Evolutionary conservation across 352 stramenopile genomes (phyloP).

Genomic region (Pythium phragmitis): DNA sequence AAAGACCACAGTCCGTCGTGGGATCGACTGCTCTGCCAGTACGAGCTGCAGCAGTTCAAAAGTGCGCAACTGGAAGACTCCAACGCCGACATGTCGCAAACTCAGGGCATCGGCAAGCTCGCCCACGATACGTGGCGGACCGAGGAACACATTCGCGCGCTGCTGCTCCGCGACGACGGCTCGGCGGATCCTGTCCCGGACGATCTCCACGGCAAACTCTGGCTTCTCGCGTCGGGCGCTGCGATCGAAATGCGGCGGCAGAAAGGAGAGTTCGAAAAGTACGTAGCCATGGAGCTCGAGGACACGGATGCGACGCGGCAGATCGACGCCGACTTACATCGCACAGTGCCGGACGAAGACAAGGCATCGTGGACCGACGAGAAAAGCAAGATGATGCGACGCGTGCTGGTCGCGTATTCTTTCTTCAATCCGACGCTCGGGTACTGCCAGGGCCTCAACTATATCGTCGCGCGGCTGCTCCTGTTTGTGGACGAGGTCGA

Average conservation of each 20-base stretch:
- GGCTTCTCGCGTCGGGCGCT: slow-evolving; percentile 76
- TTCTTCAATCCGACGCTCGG: slow-evolving; percentile 77
- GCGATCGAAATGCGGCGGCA: slow-evolving; percentile 62
- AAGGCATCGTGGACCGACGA: slow-evolving; percentile 63
- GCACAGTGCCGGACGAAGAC: slow-evolving; percentile 66
- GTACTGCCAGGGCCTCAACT: slow-evolving; percentile 90
- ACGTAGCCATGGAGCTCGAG: slow-evolving; percentile 49
- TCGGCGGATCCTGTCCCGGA: slow-evolving; percentile 55
- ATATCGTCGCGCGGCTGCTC: slow-evolving; percentile 77
- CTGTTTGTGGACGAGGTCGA: slow-evolving; percentile 71
- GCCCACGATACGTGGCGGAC: slow-evolving; percentile 78
- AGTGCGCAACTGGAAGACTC: slow-evolving; percentile 38
- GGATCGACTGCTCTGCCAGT: slow-evolving; percentile 61
- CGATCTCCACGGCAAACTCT: slow-evolving; percentile 74
- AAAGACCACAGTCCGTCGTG: slow-evolving; percentile 59
- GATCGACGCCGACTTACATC: slow-evolving; percentile 83
- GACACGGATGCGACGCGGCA: slow-evolving; percentile 74
- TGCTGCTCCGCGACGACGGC: slow-evolving; percentile 61
- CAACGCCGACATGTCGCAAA: slow-evolving; percentile 29
- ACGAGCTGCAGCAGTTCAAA: slow-evolving; percentile 61
- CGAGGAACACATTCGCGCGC: slow-evolving; percentile 75
- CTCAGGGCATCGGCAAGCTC: slow-evolving; percentile 59
- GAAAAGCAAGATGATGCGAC: slow-evolving; percentile 70
- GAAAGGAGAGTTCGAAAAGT: slow-evolving; percentile 52
- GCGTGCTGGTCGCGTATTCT: slow-evolving; percentile 83